A percentile compares a stretch with the other conserved stretches of the same genome.
phyloP scores from a whole-genome alignment of 2,329 filamentous ascomycete genomes.

The Colletotrichum siamense region DNA sequence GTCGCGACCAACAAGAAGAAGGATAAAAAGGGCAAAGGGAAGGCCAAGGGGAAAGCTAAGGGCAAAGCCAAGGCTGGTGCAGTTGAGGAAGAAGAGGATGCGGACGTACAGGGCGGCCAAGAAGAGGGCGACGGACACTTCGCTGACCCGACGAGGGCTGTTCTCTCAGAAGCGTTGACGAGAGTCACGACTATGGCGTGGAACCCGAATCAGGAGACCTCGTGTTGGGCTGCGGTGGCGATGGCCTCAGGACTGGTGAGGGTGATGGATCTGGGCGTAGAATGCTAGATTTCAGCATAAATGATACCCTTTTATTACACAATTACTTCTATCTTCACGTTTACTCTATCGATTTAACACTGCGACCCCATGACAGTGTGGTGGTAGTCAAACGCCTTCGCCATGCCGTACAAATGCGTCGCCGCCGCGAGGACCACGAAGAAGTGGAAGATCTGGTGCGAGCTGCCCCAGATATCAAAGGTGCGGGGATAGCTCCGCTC shows the following conservation, averaged over 20 bases:
- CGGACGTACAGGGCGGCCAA: conserved; percentile 22
- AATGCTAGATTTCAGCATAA: conserved; percentile 25
- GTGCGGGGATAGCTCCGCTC: conserved; percentile 78
- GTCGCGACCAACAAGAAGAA: conserved; percentile 39
- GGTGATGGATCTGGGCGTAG: conserved; percentile 68
- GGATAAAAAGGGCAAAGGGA: conserved; percentile 36
- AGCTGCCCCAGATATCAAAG: conserved; percentile 92
- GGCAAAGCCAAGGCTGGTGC: conserved; percentile 30
- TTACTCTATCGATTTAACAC: conserved; percentile 39
- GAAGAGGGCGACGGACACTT: conserved; percentile 27
- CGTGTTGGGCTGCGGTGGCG: conserved; percentile 70
- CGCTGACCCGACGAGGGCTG: conserved; percentile 45
- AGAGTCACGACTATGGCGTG: conserved; percentile 68
- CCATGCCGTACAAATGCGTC: conserved; percentile 80
- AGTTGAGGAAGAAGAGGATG: conserved; percentile 34
- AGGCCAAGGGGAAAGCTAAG: conserved; percentile 41
- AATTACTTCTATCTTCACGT: not conserved
- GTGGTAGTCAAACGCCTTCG: conserved; percentile 85
- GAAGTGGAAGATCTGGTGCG: conserved; percentile 95
- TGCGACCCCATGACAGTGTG: conserved; percentile 65
- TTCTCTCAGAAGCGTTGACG: conserved; percentile 67
- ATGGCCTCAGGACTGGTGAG: conserved; percentile 71
- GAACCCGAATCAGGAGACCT: conserved; percentile 71
- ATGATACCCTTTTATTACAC: conserved; percentile 15
- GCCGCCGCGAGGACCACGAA: conserved; percentile 84